Conservation (phyloP, 2,329 filamentous ascomycete genomes). For the Arachnopeziza araneosa region DNA sequence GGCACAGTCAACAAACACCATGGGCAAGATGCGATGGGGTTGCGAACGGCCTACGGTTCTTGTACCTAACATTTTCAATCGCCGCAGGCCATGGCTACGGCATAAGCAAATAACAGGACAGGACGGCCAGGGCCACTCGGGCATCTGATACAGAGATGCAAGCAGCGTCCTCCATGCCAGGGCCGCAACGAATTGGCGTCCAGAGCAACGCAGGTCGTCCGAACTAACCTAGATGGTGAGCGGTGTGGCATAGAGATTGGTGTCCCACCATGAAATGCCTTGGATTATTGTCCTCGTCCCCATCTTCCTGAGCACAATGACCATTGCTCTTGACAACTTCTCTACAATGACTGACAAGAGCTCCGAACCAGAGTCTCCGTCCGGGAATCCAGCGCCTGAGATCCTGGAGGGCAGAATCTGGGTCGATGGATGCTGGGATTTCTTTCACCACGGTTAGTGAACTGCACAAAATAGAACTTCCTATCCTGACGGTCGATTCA, state of each 20-base stretch:
- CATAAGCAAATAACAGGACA: no score
- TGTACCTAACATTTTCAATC: no score
- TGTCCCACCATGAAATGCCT: background rate
- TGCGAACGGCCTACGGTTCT: background rate
- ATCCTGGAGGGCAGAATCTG: conserved; percentile 69
- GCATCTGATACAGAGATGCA: no score
- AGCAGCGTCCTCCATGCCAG: no score
- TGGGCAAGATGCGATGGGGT: background rate
- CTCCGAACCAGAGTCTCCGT: conserved; percentile 20
- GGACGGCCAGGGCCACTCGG: no score
- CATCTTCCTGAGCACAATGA: background rate
- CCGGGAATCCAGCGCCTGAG: conserved; percentile 27
- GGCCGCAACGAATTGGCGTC: no score
- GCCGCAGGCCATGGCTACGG: no score
- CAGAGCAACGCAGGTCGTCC: no score
- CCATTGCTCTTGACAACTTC: background rate
- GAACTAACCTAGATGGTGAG: no score
- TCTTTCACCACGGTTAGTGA: conserved; percentile 82
- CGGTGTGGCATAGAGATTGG: no score
- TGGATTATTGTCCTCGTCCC: no score
- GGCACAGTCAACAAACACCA: background rate
- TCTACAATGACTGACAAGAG: conserved; percentile 8
- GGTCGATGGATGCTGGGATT: conserved; percentile 99
- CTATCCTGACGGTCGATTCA: conserved; percentile 32
- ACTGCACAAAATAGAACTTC: background rate